Conservation (phyloP, 257 asterid species). For the Solanum acaule region DNA sequence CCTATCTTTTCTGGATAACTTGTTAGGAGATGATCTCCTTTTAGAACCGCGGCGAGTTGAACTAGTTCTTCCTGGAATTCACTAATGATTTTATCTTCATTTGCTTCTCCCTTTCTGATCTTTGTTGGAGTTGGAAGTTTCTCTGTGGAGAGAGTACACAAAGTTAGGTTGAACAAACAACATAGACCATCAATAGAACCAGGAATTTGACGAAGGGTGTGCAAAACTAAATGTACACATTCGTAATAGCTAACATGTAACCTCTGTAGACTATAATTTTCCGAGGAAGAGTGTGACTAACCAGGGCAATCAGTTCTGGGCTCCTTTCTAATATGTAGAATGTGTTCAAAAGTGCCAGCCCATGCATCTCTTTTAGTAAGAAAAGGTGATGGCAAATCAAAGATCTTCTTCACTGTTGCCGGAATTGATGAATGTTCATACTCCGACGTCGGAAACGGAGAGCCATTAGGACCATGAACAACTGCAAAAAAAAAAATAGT, state of each 20-base stretch:
- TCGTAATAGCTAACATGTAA: not conserved
- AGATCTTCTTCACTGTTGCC: conserved; percentile 81
- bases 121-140: conserved; percentile 50
- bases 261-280: not conserved
- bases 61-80: conserved; percentile 81
- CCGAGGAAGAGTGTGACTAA: conserved; percentile 2
- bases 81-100: conserved; percentile 55
- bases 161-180: not conserved
- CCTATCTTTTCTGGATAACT: conserved; percentile 36
- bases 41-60: conserved; percentile 75
- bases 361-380: conserved; percentile 75
- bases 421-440: conserved; percentile 91
- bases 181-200: not conserved
- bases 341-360: conserved; percentile 75
- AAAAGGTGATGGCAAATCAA: conserved; percentile 63
- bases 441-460: conserved; percentile 56
- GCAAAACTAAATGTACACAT: not conserved
- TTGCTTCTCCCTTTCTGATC: conserved; percentile 54
- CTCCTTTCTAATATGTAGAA: conserved; percentile 27
- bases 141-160: conserved; percentile 11
- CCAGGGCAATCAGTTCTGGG: conserved; percentile 94
- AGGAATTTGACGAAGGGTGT: not conserved
- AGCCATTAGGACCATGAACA: conserved; percentile 79
- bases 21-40: conserved; percentile 59
- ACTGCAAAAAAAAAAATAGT: conserved; percentile 27